phyloP scores from a whole-genome alignment of 2,329 filamentous ascomycete genomes.

The Cercospora canescens region DNA sequence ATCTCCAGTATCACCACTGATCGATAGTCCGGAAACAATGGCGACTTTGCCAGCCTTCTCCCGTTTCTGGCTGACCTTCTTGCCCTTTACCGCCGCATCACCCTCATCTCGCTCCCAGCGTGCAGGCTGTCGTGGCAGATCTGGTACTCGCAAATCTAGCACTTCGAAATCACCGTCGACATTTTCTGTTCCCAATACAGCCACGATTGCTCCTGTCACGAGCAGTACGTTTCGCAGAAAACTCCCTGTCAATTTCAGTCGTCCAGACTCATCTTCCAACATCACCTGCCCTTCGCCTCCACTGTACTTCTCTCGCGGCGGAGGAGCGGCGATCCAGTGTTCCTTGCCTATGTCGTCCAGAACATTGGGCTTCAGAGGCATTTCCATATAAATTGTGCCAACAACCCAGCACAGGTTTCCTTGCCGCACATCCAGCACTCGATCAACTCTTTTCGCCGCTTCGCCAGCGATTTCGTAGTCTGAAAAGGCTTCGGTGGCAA shows the following conservation, averaged over 20 bases:
- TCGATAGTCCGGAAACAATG: constrained; percentile 82
- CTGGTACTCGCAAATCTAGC: constrained; percentile 83
- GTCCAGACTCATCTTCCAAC: constrained; percentile 93
- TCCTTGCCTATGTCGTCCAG: constrained; percentile 93
- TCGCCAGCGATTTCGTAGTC: constrained; percentile 76
- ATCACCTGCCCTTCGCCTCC: constrained; percentile 50
- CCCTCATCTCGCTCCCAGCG: constrained; percentile 71
- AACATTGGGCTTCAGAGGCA: constrained; percentile 94
- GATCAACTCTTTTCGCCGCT: constrained; percentile 71
- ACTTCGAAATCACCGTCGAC: constrained; percentile 89
- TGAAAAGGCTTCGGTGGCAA: constrained; percentile 75
- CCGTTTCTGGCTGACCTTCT: constrained; percentile 39
- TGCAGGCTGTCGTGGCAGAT: constrained; percentile 77
- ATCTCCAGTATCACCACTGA: constrained; percentile 75
- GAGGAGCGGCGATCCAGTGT: constrained; percentile 87
- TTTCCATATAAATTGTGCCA: constrained; percentile 95
- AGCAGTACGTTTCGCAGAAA: constrained; percentile 68
- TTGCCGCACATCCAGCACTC: constrained; percentile 93
- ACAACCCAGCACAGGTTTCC: constrained; percentile 94
- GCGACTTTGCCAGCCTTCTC: constrained; percentile 70
- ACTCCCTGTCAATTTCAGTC: constrained; percentile 75
- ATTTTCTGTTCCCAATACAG: constrained; percentile 94
- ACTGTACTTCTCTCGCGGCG: constrained; percentile 63
- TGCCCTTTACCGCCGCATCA: constrained; percentile 38
- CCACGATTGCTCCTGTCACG: constrained; percentile 90